These are phyloP conservation scores for Mycena belliarum DNA, from an alignment of 768 basidiomycete species.

Conservation along the genomic window DNA sequence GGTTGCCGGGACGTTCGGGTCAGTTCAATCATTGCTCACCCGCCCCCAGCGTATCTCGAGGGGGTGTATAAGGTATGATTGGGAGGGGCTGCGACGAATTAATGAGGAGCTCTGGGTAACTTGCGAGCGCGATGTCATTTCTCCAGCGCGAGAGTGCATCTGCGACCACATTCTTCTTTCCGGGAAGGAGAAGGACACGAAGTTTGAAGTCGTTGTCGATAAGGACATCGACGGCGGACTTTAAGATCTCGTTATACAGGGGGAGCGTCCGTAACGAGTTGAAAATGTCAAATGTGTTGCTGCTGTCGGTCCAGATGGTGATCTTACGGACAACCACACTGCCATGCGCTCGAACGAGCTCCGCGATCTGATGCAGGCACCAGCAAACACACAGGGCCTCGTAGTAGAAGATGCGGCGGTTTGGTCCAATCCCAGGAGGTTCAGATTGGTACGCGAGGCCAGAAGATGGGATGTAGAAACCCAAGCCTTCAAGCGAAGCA, in stretches of 20 bases:
- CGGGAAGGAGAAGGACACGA: constrained; percentile 24
- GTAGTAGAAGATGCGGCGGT: constrained; percentile 26
- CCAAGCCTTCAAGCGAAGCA: constrained; percentile 23
- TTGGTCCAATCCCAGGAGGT: neutral
- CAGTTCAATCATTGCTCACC: constrained; percentile 19
- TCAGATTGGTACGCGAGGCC: constrained; percentile 17
- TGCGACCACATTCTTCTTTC: constrained; percentile 27
- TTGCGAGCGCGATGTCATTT: neutral
- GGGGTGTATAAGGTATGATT: constrained; percentile 25
- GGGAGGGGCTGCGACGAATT: neutral
- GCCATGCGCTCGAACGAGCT: neutral
- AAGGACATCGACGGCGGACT: constrained; percentile 17
- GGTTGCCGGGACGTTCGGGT: constrained; percentile 33
- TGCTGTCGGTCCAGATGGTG: constrained; percentile 27
- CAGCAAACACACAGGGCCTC: constrained; percentile 27
- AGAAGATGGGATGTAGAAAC: constrained; percentile 22
- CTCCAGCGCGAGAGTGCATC: constrained; percentile 29
- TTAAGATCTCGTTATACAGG: constrained; percentile 24
- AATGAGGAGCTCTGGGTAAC: constrained; percentile 6
- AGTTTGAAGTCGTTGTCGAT: constrained; percentile 19
- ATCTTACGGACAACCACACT: neutral
- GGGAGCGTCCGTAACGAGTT: constrained; percentile 10
- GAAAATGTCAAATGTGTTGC: constrained; percentile 27
- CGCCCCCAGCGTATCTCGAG: constrained; percentile 32
- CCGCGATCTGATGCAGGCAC: constrained; percentile 3